A percentile compares a stretch with the other conserved stretches of the same genome.
These are phyloP conservation scores for Fistulifera pelliculosa DNA, from an alignment of 108 stramenopile genomes.

Conservation along the genomic window DNA sequence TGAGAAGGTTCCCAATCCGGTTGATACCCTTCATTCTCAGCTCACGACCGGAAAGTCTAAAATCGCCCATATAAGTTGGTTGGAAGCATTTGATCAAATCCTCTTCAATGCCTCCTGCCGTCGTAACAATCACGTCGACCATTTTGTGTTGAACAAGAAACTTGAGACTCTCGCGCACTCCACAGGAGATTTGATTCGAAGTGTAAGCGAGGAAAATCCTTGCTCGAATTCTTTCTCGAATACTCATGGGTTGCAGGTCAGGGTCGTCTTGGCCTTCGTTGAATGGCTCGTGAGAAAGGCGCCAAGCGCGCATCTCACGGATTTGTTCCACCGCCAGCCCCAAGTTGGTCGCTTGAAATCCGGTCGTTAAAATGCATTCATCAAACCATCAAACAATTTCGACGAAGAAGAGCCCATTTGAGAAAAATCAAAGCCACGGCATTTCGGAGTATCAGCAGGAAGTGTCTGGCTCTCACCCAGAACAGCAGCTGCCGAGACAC, in stretches of 20 bases:
- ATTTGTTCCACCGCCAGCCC: slow-evolving; percentile 92
- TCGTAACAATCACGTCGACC: slow-evolving; percentile 96
- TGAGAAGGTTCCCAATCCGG: slow-evolving; percentile 89
- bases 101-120: slow-evolving; percentile 98
- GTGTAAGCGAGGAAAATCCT: slow-evolving; percentile 96
- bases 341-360: slow-evolving; percentile 96
- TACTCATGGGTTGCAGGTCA: slow-evolving; percentile 35
- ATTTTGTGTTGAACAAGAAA: slow-evolving; percentile 92
- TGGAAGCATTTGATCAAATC: slow-evolving; percentile 98
- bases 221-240: slow-evolving; percentile 73
- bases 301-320: slow-evolving; percentile 88
- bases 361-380: slow-evolving; percentile 78
- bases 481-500: slow-evolving; percentile 74
- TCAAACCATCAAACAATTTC: slow-evolving; percentile 49
- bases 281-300: slow-evolving; percentile 75
- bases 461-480: slow-evolving; percentile 65
- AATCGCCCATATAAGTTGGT: slow-evolving; percentile 95
- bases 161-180: slow-evolving; percentile 92
- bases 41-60: slow-evolving; percentile 76
- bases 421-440: slow-evolving; percentile 83
- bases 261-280: slow-evolving; percentile 72
- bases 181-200: slow-evolving; percentile 96
- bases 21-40: slow-evolving; percentile 93
- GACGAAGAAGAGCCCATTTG: slow-evolving; percentile 12
- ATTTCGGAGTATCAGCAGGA: slow-evolving; percentile 48